phyloP scores from a whole-genome alignment of 371 early-diverging fungal species.

The Enterospora canceri region DNA sequence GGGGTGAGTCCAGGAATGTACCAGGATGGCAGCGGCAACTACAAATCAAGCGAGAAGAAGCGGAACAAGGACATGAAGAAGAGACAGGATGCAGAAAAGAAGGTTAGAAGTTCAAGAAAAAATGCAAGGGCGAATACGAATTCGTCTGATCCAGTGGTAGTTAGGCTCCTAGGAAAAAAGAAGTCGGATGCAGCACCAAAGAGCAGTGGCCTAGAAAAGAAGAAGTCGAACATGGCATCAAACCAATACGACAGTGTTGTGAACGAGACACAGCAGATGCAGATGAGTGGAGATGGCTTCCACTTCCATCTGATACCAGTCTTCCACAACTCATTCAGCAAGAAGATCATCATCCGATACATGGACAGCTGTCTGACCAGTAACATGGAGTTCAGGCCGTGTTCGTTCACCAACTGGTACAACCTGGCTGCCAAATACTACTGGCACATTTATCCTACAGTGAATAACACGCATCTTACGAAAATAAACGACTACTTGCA shows the following conservation, averaged over 20 bases:
- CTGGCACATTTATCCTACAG: slow-evolving; percentile 8
- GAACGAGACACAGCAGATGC: background rate
- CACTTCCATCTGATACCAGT: slow-evolving; percentile 5
- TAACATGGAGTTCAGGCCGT: background rate
- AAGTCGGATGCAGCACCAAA: background rate
- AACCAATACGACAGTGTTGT: background rate
- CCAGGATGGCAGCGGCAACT: no score
- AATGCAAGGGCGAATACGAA: background rate
- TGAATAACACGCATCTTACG: background rate
- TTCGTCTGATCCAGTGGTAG: background rate
- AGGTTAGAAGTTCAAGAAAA: background rate
- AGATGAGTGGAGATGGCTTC: background rate
- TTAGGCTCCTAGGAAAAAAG: background rate
- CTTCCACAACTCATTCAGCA: background rate
- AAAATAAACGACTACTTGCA: background rate
- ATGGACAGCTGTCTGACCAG: background rate
- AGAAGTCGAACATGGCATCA: background rate
- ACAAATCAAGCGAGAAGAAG: no score
- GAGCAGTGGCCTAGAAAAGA: background rate
- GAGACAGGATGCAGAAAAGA: background rate
- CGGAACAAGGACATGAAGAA: no score
- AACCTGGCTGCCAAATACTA: background rate
- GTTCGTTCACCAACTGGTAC: background rate
- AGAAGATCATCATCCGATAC: background rate
- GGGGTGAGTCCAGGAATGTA: no score